Conservation (phyloP, 148 eudicot genomes). For the Vaccinium corymbosum region DNA sequence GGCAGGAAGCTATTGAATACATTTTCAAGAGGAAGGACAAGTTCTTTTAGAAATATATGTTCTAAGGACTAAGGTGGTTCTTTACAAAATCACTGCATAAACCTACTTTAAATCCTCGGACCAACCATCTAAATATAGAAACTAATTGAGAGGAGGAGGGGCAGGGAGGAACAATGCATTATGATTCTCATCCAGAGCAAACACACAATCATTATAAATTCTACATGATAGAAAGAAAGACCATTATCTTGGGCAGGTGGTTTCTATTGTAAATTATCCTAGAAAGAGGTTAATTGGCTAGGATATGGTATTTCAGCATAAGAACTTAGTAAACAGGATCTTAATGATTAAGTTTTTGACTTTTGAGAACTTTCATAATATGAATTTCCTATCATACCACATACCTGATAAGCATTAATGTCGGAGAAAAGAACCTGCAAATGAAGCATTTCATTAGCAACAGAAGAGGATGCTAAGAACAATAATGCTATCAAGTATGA, state of each 20-base stretch:
- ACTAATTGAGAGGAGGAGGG: neutral
- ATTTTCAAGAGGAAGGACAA: neutral
- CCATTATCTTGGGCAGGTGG: neutral
- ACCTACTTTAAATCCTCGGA: neutral
- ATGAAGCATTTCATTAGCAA: conserved; percentile 6
- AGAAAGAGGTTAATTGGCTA: neutral
- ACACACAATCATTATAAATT: neutral
- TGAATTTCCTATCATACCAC: neutral
- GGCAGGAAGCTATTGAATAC: neutral
- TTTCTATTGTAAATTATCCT: neutral
- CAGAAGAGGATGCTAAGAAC: conserved; percentile 1
- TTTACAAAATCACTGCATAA: neutral
- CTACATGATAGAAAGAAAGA: neutral
- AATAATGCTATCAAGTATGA: neutral
- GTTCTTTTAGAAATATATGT: neutral
- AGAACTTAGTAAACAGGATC: neutral
- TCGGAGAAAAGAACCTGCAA: conserved; percentile 96
- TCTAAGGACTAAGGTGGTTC: neutral
- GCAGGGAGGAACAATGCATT: neutral
- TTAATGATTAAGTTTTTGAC: neutral
- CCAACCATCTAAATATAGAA: neutral
- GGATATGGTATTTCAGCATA: neutral
- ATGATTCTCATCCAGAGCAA: neutral
- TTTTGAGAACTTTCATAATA: neutral
- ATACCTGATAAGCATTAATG: conserved; percentile 86